Evolutionary conservation across 2,329 filamentous ascomycete species (phyloP).

Genomic region (Cercospora janseana): DNA sequence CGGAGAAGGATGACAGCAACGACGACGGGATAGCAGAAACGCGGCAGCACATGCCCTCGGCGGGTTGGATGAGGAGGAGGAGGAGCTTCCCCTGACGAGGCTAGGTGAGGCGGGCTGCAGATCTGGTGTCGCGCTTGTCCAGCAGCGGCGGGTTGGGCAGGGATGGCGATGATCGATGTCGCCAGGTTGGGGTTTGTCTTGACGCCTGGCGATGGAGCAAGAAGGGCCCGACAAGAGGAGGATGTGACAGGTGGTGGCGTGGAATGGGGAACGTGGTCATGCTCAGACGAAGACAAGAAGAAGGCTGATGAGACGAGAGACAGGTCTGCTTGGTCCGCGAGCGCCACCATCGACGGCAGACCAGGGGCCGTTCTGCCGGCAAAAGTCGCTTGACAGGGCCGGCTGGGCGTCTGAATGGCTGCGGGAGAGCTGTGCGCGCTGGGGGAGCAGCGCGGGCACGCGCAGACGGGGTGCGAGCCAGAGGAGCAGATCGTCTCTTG

Average conservation of each 20-base stretch:
- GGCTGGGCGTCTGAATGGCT: background rate
- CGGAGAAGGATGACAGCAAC: background rate
- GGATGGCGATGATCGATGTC: background rate
- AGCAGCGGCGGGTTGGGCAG: background rate
- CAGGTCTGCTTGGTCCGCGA: background rate
- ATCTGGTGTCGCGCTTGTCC: constrained; percentile 9
- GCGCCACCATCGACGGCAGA: constrained; percentile 8
- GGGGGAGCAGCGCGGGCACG: background rate
- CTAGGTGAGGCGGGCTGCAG: background rate
- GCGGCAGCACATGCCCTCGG: background rate
- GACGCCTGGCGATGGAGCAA: background rate
- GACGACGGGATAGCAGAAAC: too few relatives aligned
- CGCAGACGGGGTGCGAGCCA: background rate
- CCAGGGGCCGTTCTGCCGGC: constrained; percentile 1
- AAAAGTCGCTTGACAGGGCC: constrained; percentile 5
- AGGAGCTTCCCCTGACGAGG: background rate
- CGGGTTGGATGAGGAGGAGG: background rate
- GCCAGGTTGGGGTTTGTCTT: background rate
- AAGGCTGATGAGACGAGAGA: background rate
- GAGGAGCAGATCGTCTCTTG: too few relatives aligned
- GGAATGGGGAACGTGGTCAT: too few relatives aligned
- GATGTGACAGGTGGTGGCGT: too few relatives aligned
- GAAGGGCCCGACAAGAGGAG: background rate
- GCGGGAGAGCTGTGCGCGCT: background rate
- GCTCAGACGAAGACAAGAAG: background rate